Conservation (phyloP, 2,329 filamentous ascomycete species). For the Coleophoma eucalyptorum region DNA sequence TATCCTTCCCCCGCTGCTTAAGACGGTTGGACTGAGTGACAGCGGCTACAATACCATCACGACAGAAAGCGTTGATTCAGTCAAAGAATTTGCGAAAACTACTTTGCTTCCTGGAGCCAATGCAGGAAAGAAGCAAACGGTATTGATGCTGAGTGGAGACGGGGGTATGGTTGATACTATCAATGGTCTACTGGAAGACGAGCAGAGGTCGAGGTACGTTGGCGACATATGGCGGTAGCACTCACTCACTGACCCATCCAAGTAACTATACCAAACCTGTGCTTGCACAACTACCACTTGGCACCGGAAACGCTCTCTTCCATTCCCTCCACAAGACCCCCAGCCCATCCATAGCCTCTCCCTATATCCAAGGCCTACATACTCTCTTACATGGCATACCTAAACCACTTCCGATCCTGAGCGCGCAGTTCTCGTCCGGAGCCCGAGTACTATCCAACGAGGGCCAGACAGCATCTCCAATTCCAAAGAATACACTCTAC, state of each 20-base stretch:
- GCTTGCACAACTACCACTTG: slow-evolving; percentile 54
- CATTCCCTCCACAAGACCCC: slow-evolving; percentile 51
- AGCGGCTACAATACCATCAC: slow-evolving; percentile 48
- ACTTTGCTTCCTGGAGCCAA: slow-evolving; percentile 45
- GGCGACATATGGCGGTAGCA: slow-evolving; percentile 8
- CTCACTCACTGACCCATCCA: not conserved
- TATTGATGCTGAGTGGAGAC: slow-evolving; percentile 83
- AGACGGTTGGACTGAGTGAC: slow-evolving; percentile 35
- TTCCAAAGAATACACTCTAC: slow-evolving; percentile 39
- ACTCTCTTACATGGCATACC: slow-evolving; percentile 57
- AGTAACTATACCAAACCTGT: slow-evolving; percentile 32
- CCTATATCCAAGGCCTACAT: slow-evolving; percentile 38
- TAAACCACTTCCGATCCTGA: slow-evolving; percentile 57
- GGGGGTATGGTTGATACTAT: slow-evolving; percentile 81
- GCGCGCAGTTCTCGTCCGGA: slow-evolving; percentile 56
- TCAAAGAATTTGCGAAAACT: slow-evolving; percentile 57
- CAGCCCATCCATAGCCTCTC: slow-evolving; percentile 33
- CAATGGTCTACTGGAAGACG: slow-evolving; percentile 52
- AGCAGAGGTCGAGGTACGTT: slow-evolving; percentile 16
- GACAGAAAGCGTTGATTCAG: slow-evolving; percentile 60
- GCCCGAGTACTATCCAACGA: slow-evolving; percentile 36
- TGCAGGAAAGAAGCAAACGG: slow-evolving; percentile 45
- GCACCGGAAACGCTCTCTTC: slow-evolving; percentile 63
- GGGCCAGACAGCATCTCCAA: slow-evolving; percentile 18
- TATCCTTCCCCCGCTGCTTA: slow-evolving; percentile 53